Base-by-base conservation (phyloP, 345 rosid genomes). In the Eucalyptus pauciflora region DNA sequence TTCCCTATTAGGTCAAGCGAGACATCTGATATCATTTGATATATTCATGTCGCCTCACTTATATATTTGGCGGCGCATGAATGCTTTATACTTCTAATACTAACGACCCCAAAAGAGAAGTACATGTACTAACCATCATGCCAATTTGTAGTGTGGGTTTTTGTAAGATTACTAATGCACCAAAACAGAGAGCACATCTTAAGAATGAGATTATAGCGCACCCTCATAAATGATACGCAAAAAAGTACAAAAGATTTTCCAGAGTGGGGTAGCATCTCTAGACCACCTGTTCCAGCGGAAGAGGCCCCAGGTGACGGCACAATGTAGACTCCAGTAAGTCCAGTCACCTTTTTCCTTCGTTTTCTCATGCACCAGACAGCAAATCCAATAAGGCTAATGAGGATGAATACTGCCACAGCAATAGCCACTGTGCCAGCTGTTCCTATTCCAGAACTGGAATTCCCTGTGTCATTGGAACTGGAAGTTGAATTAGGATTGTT, bases 241-340 rank as follows among this genome's bases (percentile, higher is more conserved):
- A 20, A 76, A 24, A 5, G 83, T 41, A 76, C 46, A 37, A 76
- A 37, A 41, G 48, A 76, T 76, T 41, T 71, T 37, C 27, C 27
- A 6, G 46, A 76, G 15, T 5, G 27, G 83, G 27, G 14, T 37
- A 37, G 83, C 83, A 76, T 76, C 83, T 76, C 46, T 76, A 76
- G 83, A 79, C 56, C 41, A 97, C 99, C 99, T 94, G 98, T 90
- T 93, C 90, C 92, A 49, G 96, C 88, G 87, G 96, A 93, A 89
- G 98, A 93, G 85, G 88, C 93, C 85, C 89, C 22, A 20, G 96
- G 95, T 37, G 99, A 93, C 14, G 99, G 97, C 94, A 94, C 91
- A 67, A 93, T 89, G 90, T 95, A 93, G 91, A 92, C 97, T 88
- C 97, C 97, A 87, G 91, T 92, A 50, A 90, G 91, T 86, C 92